Evolutionary conservation across 2,329 filamentous ascomycete species (phyloP).

Genomic region (Monilinia aucupariae): DNA sequence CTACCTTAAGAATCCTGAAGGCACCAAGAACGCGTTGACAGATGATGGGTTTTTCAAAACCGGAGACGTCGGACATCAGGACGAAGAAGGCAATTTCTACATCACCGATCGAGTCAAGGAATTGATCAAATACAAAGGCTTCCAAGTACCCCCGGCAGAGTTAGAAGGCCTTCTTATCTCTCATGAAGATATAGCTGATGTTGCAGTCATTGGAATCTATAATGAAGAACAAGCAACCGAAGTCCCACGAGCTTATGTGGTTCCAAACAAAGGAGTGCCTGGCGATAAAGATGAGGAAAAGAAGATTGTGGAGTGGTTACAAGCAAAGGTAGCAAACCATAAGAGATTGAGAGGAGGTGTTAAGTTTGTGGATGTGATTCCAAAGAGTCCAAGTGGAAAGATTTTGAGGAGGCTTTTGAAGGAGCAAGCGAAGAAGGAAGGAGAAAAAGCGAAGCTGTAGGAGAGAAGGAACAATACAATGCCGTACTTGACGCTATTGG

Average conservation of each 20-base stretch:
- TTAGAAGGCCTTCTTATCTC: constrained; percentile 47
- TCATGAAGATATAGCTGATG: constrained; percentile 47
- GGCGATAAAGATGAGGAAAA: constrained; percentile 30
- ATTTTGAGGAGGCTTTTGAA: constrained; percentile 44
- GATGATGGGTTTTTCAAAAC: constrained; percentile 73
- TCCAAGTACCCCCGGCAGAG: constrained; percentile 65
- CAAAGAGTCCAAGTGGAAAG: constrained; percentile 59
- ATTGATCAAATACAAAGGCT: constrained; percentile 61
- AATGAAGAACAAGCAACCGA: constrained; percentile 59
- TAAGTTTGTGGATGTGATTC: constrained; percentile 57
- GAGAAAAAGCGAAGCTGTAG: constrained; percentile 22
- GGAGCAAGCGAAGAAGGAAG: constrained; percentile 36
- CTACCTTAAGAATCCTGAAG: constrained; percentile 54
- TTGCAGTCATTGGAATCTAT: constrained; percentile 58
- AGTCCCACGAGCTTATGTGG: constrained; percentile 62
- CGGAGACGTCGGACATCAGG: constrained; percentile 75
- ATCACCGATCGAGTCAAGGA: constrained; percentile 82
- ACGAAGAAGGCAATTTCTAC: constrained; percentile 72
- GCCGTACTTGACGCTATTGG: not conserved
- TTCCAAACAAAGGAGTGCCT: constrained; percentile 37
- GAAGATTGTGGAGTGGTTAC: constrained; percentile 53
- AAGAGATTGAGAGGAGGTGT: constrained; percentile 69
- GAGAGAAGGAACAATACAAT: not conserved
- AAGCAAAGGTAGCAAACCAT: constrained; percentile 53
- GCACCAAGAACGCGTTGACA: constrained; percentile 64